Evolutionary conservation across 2,329 filamentous ascomycete species (phyloP).

Genomic region (Penicillium sp.): DNA sequence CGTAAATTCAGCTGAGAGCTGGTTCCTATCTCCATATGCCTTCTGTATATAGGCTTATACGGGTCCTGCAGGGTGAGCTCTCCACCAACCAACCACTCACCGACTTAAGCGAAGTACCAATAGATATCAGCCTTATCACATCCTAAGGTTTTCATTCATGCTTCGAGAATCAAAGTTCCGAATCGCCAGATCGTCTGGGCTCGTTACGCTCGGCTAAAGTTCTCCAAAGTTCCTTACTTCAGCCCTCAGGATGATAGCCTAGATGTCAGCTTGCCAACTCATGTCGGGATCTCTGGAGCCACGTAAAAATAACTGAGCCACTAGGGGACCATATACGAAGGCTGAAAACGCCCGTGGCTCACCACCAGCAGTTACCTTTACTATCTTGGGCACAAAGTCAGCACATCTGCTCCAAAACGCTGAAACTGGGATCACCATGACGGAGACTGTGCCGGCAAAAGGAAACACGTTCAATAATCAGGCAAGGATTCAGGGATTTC

Average conservation of each 20-base stretch:
- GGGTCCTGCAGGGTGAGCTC: background rate
- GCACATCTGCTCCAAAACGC: background rate
- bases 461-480: background rate
- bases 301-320: background rate
- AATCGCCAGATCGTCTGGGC: background rate
- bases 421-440: background rate
- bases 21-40: background rate
- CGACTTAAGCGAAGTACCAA: too few species aligned
- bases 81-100: background rate
- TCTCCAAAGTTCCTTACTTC: background rate
- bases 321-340: background rate
- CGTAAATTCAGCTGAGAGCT: background rate
- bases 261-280: constrained; percentile 22
- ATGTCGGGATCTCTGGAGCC: constrained; percentile 9
- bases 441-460: background rate
- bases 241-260: background rate
- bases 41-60: too few species aligned
- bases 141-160: background rate
- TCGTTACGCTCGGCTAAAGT: background rate
- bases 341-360: background rate
- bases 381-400: too few species aligned
- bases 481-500: background rate
- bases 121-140: constrained; percentile 18
- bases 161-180: background rate
- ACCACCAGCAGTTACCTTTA: background rate